Evolutionary conservation across 805 yeast genomes (phyloP).

Genomic region (Pichia thaimueangensis): DNA sequence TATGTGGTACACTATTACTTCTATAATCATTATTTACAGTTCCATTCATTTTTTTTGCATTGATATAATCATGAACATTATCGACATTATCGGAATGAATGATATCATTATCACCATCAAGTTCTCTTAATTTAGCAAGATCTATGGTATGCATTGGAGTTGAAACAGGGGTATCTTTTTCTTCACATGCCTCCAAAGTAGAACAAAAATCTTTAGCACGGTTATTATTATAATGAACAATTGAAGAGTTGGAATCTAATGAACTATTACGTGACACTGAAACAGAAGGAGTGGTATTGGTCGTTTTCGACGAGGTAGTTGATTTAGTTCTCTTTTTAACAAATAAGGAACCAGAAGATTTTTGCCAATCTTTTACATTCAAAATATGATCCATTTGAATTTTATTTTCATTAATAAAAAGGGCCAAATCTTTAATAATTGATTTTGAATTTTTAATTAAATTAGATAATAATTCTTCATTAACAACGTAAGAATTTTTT

Average conservation of each 20-base stretch:
- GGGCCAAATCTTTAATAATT: constrained; percentile 5
- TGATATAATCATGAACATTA: not conserved
- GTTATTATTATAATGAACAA: not conserved
- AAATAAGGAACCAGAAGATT: not conserved
- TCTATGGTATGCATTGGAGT: not conserved
- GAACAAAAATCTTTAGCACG: not conserved
- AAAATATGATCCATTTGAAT: constrained; percentile 5
- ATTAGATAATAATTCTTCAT: constrained; percentile 7
- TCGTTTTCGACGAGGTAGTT: not conserved
- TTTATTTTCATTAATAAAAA: constrained; percentile 1
- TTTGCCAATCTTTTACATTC: not conserved
- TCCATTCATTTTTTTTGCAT: not conserved
- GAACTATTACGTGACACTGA: not conserved
- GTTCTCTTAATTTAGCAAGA: not conserved
- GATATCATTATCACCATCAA: not conserved
- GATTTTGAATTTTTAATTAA: constrained; percentile 2
- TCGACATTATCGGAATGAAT: not conserved
- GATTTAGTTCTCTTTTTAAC: constrained; percentile 6
- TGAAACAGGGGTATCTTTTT: constrained; percentile 2
- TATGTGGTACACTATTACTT: no score
- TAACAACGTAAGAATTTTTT: constrained; percentile 5
- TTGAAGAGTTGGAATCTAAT: not conserved
- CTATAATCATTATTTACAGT: no score
- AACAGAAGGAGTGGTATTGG: not conserved
- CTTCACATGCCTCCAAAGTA: constrained; percentile 7